Base-by-base conservation (phyloP, 345 rosid genomes). In the Excoecaria cochinchinensis region DNA sequence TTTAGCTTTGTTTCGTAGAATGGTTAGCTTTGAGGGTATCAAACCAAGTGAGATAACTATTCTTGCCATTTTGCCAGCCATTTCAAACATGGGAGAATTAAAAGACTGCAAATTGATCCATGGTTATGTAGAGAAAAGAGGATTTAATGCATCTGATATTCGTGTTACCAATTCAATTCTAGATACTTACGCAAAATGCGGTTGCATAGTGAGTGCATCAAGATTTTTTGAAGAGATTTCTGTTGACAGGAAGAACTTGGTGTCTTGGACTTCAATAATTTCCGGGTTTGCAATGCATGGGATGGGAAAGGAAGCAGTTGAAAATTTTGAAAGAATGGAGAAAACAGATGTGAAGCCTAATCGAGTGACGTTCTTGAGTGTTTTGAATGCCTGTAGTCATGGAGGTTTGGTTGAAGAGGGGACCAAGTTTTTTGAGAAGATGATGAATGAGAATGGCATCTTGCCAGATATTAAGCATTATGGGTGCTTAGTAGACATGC, bases 371-470 rank as follows among this genome's bases (percentile, higher is more conserved):
- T 90, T 89, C 80, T 69, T 94, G 80, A 89, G 97, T 75, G 87
- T 91, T 61, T 77, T 94, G 73, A 91, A 81, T 85, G 97, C 92
- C 63, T 92, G 95, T 69, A 94, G 97, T 75, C 98, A 94, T 78
- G 97, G 92, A 81, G 97, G 91, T 46, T 78, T 89, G 80, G 89
- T 89, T 10, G 93, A 94, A 58, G 87, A 87, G 51, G 95, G 97
- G 72, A 81, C 90, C 39, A 82, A 82, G 74, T 87, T 89, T 79
- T 94, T 92, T 71, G 40, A 88, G 36, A 82, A 72, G 81, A 92
- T 91, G 97, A 86, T 83, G 39, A 81, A 61, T 10, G 82, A 89
- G 59, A 76, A 82, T 81, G 82, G 77, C 79, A 72, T 89, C 69
- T 70, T 46, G 42, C 97, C 97, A 0, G 90, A 91, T 59, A 76